Evolutionary conservation across 179 eudicot species (phyloP).

Genomic region (Actinidia arguta): DNA sequence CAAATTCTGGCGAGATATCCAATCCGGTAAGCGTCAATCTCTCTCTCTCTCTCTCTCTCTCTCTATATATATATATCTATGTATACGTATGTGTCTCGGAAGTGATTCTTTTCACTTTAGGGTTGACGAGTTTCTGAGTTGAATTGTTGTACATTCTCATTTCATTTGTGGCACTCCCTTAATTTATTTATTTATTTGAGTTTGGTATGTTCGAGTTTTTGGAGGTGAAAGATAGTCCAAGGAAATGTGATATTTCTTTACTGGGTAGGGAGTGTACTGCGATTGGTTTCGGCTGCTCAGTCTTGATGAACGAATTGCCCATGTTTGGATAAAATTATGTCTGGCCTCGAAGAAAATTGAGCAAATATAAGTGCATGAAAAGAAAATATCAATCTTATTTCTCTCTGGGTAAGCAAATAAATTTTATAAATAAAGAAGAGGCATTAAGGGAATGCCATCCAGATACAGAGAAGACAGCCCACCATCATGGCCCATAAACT

Average conservation of each 20-base stretch:
- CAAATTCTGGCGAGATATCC: slow-evolving; percentile 22
- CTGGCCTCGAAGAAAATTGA: neutral
- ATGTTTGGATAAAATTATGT: neutral
- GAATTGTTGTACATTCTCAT: neutral
- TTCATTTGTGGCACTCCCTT: neutral
- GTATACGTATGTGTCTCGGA: neutral
- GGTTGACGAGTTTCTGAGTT: neutral
- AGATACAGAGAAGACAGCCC: too few relatives aligned
- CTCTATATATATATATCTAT: fast-evolving
- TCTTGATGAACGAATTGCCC: neutral
- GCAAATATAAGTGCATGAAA: neutral
- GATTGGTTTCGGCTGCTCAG: neutral
- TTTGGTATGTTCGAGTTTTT: neutral
- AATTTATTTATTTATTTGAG: neutral
- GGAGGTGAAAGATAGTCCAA: neutral
- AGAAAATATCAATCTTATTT: neutral
- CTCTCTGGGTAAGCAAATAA: neutral
- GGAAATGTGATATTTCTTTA: neutral
- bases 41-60: neutral
- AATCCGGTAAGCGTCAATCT: slow-evolving; percentile 15
- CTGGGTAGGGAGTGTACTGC: neutral
- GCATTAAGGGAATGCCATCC: too few relatives aligned
- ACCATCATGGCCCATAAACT: too few relatives aligned
- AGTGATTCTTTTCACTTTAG: neutral
- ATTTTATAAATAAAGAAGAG: too few relatives aligned